phyloP scores from a whole-genome alignment of 2,329 filamentous ascomycete genomes.

The Thermochaetoides dissita region DNA sequence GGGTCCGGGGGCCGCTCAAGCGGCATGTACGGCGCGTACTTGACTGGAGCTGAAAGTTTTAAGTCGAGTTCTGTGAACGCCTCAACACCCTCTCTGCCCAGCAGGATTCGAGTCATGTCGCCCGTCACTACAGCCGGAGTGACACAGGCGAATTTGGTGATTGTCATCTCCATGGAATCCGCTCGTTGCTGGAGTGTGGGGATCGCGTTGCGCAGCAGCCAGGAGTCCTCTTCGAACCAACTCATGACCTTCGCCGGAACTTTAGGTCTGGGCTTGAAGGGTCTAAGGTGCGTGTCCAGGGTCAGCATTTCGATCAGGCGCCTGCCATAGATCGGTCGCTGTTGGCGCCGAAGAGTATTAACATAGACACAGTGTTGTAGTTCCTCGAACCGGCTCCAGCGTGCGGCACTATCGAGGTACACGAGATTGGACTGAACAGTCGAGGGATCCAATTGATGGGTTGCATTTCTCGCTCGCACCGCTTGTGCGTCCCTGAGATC shows the following conservation, averaged over 20 bases:
- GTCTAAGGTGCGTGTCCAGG: slow-evolving; percentile 45
- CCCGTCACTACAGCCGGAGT: slow-evolving; percentile 78
- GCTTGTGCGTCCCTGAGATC: slow-evolving; percentile 61
- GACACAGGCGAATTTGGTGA: slow-evolving; percentile 82
- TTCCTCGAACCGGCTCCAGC: slow-evolving; percentile 60
- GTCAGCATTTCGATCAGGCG: slow-evolving; percentile 63
- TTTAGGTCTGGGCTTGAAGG: slow-evolving; percentile 45
- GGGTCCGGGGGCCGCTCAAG: slow-evolving; percentile 53
- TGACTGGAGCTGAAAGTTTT: slow-evolving; percentile 41
- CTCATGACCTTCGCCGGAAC: slow-evolving; percentile 50
- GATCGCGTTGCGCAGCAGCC: slow-evolving; percentile 51
- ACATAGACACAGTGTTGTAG: slow-evolving; percentile 69
- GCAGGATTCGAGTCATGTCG: slow-evolving; percentile 54
- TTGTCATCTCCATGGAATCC: slow-evolving; percentile 54
- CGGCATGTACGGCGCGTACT: slow-evolving; percentile 42
- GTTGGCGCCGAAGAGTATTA: slow-evolving; percentile 67
- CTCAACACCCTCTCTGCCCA: slow-evolving; percentile 46
- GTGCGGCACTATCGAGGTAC: slow-evolving; percentile 57
- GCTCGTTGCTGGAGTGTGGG: slow-evolving; percentile 62
- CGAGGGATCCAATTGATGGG: slow-evolving; percentile 45
- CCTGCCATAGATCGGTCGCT: slow-evolving; percentile 67
- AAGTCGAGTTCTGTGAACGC: slow-evolving; percentile 44
- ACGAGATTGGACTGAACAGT: slow-evolving; percentile 56
- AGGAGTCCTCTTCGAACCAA: slow-evolving; percentile 63
- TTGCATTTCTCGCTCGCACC: slow-evolving; percentile 40